Conservation (phyloP, 2,329 filamentous ascomycete genomes). For the Botrytis elliptica region DNA sequence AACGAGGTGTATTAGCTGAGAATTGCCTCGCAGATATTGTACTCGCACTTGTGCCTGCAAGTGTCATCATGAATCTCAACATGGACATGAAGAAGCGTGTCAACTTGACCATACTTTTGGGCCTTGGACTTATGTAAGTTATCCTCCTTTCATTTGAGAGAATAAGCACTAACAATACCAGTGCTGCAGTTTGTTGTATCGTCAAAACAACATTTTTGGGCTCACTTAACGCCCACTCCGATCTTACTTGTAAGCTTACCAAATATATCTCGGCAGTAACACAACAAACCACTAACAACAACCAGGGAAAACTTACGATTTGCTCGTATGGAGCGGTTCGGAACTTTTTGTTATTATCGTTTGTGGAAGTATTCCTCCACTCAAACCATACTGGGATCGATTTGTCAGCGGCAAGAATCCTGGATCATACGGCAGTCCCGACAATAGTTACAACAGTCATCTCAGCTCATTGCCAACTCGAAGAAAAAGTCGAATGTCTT, state of each 20-base stretch:
- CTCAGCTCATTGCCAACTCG: not conserved
- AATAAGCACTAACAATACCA: slow-evolving; percentile 7
- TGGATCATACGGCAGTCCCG: not conserved
- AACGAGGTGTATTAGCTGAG: slow-evolving; percentile 3
- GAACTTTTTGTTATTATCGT: slow-evolving; percentile 21
- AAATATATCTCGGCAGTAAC: not conserved
- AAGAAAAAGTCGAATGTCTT: slow-evolving; percentile 4
- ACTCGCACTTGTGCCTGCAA: slow-evolving; percentile 19
- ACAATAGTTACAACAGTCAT: slow-evolving; percentile 4
- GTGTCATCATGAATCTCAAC: slow-evolving; percentile 13
- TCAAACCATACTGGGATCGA: slow-evolving; percentile 18
- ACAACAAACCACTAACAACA: not conserved
- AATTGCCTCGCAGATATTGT: slow-evolving; percentile 19
- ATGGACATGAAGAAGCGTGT: slow-evolving; percentile 20
- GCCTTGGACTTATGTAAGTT: slow-evolving; percentile 19
- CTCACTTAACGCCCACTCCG: slow-evolving; percentile 11
- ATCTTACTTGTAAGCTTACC: slow-evolving; percentile 19
- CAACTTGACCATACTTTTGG: slow-evolving; percentile 16
- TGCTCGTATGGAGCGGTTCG: slow-evolving; percentile 16
- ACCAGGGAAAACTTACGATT: slow-evolving; percentile 17
- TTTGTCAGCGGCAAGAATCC: not conserved
- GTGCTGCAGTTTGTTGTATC: slow-evolving; percentile 20
- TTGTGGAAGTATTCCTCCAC: slow-evolving; percentile 19
- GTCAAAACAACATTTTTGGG: slow-evolving; percentile 18
- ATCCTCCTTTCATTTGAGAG: not conserved